phyloP scores from a whole-genome alignment of 306 rosid species.

The Vigna reflexopilosa region DNA sequence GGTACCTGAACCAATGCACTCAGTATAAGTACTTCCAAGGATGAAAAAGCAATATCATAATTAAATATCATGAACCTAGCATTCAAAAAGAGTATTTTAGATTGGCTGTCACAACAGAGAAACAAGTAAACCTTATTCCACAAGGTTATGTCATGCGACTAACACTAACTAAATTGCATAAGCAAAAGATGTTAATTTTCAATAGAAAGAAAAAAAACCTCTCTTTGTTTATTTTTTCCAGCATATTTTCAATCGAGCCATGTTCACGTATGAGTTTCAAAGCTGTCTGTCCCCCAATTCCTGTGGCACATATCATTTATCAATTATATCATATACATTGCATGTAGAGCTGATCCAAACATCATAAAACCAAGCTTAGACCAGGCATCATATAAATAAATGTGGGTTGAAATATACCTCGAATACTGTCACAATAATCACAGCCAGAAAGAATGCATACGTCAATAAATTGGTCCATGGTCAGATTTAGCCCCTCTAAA shows the following conservation, averaged over 20 bases:
- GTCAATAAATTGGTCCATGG: conserved; percentile 96
- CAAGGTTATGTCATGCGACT: conserved; percentile 19
- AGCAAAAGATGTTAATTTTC: conserved; percentile 15
- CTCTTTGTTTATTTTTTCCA: conserved; percentile 87
- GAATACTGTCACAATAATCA: conserved; percentile 90
- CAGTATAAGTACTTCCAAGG: conserved; percentile 13
- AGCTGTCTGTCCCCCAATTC: conserved; percentile 95
- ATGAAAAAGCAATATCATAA: conserved; percentile 17
- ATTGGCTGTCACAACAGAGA: conserved; percentile 22
- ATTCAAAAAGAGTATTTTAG: conserved; percentile 11
- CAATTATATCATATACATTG: conserved; percentile 12
- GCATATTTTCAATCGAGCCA: conserved; percentile 84
- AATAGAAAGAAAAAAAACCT: conserved; percentile 61
- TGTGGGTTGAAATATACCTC: conserved; percentile 62
- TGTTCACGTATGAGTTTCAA: conserved; percentile 95
- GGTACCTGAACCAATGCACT: conserved; percentile 67
- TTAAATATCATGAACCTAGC: conserved; percentile 32
- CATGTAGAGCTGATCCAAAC: conserved; percentile 26
- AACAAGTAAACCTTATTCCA: conserved; percentile 22
- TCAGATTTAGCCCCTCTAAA: conserved; percentile 84
- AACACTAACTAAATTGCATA: conserved; percentile 8
- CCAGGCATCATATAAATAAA: conserved; percentile 29
- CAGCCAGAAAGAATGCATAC: conserved; percentile 98
- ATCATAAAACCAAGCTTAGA: conserved; percentile 15
- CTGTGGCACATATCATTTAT: conserved; percentile 54